Percentiles rank a stretch among this genome's conserved stretches.
These are phyloP conservation scores for Sphenostylis stenocarpa DNA, from an alignment of 306 rosid genomes.

Conservation along the genomic window DNA sequence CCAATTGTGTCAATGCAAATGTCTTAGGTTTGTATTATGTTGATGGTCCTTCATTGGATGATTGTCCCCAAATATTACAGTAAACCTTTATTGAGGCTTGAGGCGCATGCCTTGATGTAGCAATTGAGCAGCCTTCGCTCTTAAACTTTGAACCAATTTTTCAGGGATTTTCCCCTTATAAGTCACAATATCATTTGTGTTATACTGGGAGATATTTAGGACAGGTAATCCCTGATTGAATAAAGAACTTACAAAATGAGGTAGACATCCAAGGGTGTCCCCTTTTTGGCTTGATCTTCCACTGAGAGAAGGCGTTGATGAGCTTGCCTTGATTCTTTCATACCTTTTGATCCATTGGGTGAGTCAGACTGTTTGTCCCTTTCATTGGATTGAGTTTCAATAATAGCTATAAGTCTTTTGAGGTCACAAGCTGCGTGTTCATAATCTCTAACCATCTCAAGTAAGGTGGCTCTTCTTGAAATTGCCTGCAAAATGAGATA, in stretches of 20 bases:
- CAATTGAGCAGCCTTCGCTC: neutral
- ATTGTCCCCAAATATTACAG: neutral
- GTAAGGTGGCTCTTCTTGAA: slow-evolving; percentile 87
- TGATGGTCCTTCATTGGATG: neutral
- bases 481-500: slow-evolving; percentile 61
- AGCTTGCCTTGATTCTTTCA: slow-evolving; percentile 69
- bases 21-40: neutral
- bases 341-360: slow-evolving; percentile 53
- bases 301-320: slow-evolving; percentile 48
- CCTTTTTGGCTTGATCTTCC: slow-evolving; percentile 76
- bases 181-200: neutral
- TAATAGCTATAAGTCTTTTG: slow-evolving; percentile 54
- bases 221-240: slow-evolving; percentile 15
- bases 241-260: slow-evolving; percentile 76
- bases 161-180: neutral
- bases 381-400: slow-evolving; percentile 64
- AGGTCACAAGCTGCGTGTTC: slow-evolving; percentile 76
- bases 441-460: slow-evolving; percentile 84
- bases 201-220: slow-evolving; percentile 16
- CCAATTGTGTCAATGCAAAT: neutral
- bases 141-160: neutral
- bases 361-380: slow-evolving; percentile 48
- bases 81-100: neutral
- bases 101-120: neutral
- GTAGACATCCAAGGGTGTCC: slow-evolving; percentile 69